Base-by-base conservation (phyloP, 352 stramenopile species). In the Globisporangium spiculum region DNA sequence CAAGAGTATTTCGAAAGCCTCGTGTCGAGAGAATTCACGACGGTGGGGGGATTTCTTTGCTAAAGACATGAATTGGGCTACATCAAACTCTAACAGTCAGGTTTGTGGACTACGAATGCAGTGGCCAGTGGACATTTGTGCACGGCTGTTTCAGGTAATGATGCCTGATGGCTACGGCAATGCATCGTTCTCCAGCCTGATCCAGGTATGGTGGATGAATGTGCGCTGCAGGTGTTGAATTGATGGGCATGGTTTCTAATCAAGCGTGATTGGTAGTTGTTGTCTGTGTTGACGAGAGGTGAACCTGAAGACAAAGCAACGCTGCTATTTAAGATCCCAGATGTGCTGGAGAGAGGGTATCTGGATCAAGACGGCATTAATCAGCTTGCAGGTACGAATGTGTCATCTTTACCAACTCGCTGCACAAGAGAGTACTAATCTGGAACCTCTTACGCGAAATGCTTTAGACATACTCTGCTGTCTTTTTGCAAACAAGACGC, bases 161-260 rank as follows among this genome's bases (percentile, higher is more conserved):
- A 78, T 74, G 14, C 79, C 78, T 8, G 84, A 93, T 46, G 80
- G 76, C 0, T 88, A 82, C 34, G 84, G 83, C 6, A 89, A 91
- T 64, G 61, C 88, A 34, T 89, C 82, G 6, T 91, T 88, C 64
- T 81, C 71, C 24, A 86, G 69, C 20, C 77, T 93, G 22, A 68
- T 85, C n/a, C 75, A 90, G 73, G 84, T 93, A 69, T 14, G 63
- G 60, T 10, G 41, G 16, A 50, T 22, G 20, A 16, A 10, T 44
- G 50, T 62, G 34, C 12, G 10, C 14, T 38, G 38, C 24, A 12
- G 2, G 27, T 26, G 20, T n/a, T 30, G n/a, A 52, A 27, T 3
- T 54, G 50, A 56, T 32, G 8, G 10, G 16, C 27, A 2, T 14
- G 6, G 24, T 20, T 34, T 12, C 26, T 58, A 20, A 58, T 9